Percentiles rank a stretch among this genome's conserved stretches.
Evolutionary conservation across 2,329 filamentous ascomycete species (phyloP).

Genomic region (Lizonia empirigonia): DNA sequence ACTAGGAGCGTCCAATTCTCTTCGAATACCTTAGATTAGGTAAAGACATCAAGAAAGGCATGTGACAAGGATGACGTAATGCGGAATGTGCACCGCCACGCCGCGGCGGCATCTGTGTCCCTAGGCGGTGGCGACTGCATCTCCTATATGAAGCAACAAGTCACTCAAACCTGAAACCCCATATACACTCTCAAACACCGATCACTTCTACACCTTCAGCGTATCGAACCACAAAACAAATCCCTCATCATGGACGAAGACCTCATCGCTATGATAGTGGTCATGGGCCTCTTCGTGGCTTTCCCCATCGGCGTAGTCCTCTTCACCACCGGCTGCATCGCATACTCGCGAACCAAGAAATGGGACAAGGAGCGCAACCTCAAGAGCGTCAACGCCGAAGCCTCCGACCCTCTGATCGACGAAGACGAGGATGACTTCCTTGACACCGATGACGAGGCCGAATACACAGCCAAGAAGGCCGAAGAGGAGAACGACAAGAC

Average conservation of each 20-base stretch:
- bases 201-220: not conserved
- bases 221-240: not conserved
- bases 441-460: conserved; percentile 41
- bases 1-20: too few species aligned
- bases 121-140: conserved; percentile 13
- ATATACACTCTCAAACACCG: not conserved
- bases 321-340: conserved; percentile 31
- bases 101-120: conserved; percentile 14
- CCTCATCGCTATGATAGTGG: conserved; percentile 30
- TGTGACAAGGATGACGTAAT: conserved; percentile 17
- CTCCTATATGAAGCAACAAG: conserved; percentile 19
- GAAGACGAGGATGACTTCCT: conserved; percentile 35
- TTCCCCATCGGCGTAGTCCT: conserved; percentile 33
- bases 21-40: too few species aligned
- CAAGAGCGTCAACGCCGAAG: conserved; percentile 30
- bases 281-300: conserved; percentile 33
- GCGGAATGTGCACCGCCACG: conserved; percentile 13
- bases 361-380: conserved; percentile 40
- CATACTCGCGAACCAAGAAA: conserved; percentile 40
- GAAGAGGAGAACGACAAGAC: conserved; percentile 36
- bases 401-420: conserved; percentile 23
- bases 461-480: conserved; percentile 35
- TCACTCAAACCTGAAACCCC: not conserved
- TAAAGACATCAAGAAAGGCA: not conserved
- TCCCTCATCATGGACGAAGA: conserved; percentile 37